Base-by-base conservation (phyloP, 208 protist species). In the Balamuthia mandrillaris region DNA sequence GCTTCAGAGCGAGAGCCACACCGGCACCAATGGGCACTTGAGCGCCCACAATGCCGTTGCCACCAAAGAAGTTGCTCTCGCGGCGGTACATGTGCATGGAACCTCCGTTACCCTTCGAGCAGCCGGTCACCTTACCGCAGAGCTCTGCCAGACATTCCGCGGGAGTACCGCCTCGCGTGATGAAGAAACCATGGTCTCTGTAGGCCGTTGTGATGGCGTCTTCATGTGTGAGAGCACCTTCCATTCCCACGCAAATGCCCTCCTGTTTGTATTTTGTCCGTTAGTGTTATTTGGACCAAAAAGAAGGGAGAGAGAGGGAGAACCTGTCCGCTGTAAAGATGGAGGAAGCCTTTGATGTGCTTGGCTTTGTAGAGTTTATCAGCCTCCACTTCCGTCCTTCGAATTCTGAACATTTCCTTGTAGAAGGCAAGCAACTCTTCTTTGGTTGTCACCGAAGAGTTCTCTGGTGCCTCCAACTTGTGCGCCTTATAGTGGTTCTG, bases 21-120 rank as follows among this genome's bases (percentile, higher is more conserved):
- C 98, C 98, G 2, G 97, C 95, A 49, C 98, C 97, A 51, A 99
- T 45, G 24, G 97, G 94, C 24, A 96, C 95, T 91, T 97, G 95
- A 35, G 97, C 97, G 42, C 98, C 98, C 42, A 99, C 98, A 86
- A 99, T 99, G 88, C 98, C 98, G 90, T 99, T 98, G 54, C 98
- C 98, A 78, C 98, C 98, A 88, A 95, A 98, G 90, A 99, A 99
- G 79, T 96, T 93, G 65, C 94, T 82, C 29, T 92, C 82, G 18
- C 92, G 75, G 52, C 84, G 92, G 93, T 98, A 99, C 95, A 98
- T 98, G 92, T 99, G 98, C 98, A 99, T 99, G 70, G 96, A 98
- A 33, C 98, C 98, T 56, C 98, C 98, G 49, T 97, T 96, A 81
- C 96, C 96, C 85, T 97, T 96, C 42, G 94, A 96, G 90, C 93